Conservation (phyloP, 768 basidiomycete species). For the Suillus paluster region DNA sequence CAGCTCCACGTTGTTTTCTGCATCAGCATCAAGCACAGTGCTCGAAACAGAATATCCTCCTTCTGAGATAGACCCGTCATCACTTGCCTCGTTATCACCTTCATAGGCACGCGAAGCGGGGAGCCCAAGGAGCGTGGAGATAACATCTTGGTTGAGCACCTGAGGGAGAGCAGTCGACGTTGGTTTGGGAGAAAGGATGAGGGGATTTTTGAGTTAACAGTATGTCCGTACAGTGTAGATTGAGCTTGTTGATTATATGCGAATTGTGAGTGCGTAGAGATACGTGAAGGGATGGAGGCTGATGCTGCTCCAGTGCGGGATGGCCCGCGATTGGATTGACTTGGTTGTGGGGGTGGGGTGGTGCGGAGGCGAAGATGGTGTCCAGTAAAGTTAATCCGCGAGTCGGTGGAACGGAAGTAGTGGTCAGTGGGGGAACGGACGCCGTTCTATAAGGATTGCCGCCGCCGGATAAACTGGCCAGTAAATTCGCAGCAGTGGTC, state of each 20-base stretch:
- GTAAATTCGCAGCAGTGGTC: conserved; percentile 46
- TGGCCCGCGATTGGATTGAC: conserved; percentile 16
- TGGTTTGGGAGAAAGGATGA: conserved; percentile 62
- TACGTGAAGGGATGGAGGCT: conserved; percentile 14
- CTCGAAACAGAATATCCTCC: conserved; percentile 47
- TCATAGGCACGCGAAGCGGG: conserved; percentile 49
- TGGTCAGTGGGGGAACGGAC: conserved; percentile 32
- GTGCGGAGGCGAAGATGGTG: conserved; percentile 76
- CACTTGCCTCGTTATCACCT: conserved; percentile 57
- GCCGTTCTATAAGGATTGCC: conserved; percentile 28
- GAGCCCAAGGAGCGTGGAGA: conserved; percentile 65
- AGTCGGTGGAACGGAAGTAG: conserved; percentile 30
- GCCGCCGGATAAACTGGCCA: conserved; percentile 43
- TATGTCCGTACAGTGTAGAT: conserved; percentile 17
- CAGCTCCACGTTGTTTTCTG: conserved; percentile 29
- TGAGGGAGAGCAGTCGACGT: conserved; percentile 59
- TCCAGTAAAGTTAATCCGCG: conserved; percentile 67
- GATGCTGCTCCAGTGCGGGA: conserved; percentile 18
- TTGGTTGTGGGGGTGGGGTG: conserved; percentile 22
- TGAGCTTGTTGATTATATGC: conserved; percentile 15
- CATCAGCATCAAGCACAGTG: conserved; percentile 39
- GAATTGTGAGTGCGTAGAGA: conserved; percentile 23
- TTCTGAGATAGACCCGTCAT: conserved; percentile 41
- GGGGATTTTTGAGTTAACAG: conserved; percentile 30
- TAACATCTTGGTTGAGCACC: conserved; percentile 72